A percentile compares a stretch with the other conserved stretches of the same genome.
Conservation (phyloP, 2,329 filamentous ascomycete genomes). For the Monosporascus cannonballus region DNA sequence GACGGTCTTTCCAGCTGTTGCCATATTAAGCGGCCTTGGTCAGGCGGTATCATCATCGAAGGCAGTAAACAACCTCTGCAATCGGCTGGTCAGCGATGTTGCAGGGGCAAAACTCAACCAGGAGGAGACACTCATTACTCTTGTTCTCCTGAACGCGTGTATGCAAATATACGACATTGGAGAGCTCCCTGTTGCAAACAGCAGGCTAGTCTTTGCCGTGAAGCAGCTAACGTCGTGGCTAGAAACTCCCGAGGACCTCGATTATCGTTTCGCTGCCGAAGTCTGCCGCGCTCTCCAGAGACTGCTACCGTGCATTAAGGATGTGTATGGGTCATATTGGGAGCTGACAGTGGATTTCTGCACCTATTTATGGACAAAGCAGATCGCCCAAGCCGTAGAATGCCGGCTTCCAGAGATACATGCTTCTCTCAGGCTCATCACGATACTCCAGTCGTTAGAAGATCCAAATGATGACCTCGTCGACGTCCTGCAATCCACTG, state of each 20-base stretch:
- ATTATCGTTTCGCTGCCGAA: conserved; percentile 40
- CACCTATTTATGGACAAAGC: conserved; percentile 49
- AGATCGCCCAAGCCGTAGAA: conserved; percentile 35
- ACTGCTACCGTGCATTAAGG: conserved; percentile 67
- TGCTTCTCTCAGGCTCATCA: conserved; percentile 66
- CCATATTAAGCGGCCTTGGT: conserved; percentile 46
- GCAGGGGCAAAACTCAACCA: conserved; percentile 39
- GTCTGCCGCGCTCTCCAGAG: conserved; percentile 50
- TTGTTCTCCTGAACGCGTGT: conserved; percentile 50
- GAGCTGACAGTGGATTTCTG: conserved; percentile 56
- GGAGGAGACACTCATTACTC: conserved; percentile 38
- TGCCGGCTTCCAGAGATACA: conserved; percentile 58
- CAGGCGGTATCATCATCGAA: conserved; percentile 44
- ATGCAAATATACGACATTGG: conserved; percentile 45
- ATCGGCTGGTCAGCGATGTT: conserved; percentile 56
- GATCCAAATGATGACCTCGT: conserved; percentile 81
- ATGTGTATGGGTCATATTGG: conserved; percentile 90
- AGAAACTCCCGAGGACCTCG: conserved; percentile 40
- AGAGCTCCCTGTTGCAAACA: conserved; percentile 51
- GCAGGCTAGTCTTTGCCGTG: conserved; percentile 75
- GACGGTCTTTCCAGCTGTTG: conserved; percentile 42
- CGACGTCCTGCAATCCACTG: conserved; percentile 62
- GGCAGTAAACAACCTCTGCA: conserved; percentile 46
- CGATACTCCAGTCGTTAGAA: conserved; percentile 54
- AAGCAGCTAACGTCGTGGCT: conserved; percentile 72